A percentile compares a stretch with the other conserved stretches of the same genome.
These are phyloP conservation scores for Phallus indusiatus DNA, from an alignment of 768 basidiomycete genomes.

Conservation along the genomic window DNA sequence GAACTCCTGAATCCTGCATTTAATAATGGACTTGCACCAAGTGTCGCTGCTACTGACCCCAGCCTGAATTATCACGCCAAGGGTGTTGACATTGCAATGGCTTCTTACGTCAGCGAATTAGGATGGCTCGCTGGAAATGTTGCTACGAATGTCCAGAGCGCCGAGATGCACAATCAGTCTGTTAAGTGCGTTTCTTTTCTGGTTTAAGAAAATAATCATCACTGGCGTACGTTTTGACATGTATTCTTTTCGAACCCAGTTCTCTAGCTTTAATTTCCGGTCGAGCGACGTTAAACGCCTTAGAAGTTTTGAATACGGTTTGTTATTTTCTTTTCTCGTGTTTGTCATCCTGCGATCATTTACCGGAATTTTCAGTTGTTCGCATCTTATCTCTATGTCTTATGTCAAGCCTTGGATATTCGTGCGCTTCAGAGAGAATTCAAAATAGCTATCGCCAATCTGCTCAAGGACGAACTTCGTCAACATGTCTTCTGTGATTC, in stretches of 20 bases:
- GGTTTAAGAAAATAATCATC: not conserved
- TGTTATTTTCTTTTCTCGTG: slow-evolving; percentile 2
- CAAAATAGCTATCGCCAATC: slow-evolving; percentile 34
- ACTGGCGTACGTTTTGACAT: not conserved
- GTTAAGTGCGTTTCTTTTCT: slow-evolving; percentile 55
- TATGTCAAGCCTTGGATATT: slow-evolving; percentile 81
- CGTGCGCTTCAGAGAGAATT: slow-evolving; percentile 68
- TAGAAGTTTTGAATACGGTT: slow-evolving; percentile 62
- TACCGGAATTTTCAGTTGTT: slow-evolving; percentile 30
- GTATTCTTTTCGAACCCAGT: slow-evolving; percentile 28
- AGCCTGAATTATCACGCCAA: slow-evolving; percentile 78
- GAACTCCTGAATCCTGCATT: slow-evolving; percentile 73
- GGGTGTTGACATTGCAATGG: slow-evolving; percentile 75
- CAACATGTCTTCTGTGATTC: slow-evolving; percentile 32
- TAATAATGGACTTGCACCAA: slow-evolving; percentile 79
- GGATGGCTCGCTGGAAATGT: slow-evolving; percentile 79
- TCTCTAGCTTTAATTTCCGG: slow-evolving; percentile 79
- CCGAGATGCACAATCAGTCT: slow-evolving; percentile 90
- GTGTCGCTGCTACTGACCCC: slow-evolving; percentile 68
- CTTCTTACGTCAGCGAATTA: slow-evolving; percentile 75
- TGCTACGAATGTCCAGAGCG: slow-evolving; percentile 74
- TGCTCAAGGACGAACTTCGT: slow-evolving; percentile 41
- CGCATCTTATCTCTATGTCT: slow-evolving; percentile 65
- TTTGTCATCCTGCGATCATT: not conserved
- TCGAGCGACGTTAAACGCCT: slow-evolving; percentile 66